Evolutionary conservation across 495 filamentous ascomycete genomes (phyloP), one percentile per base, ranked within the genome.

Genomic region (Aspergillus indologenus): DNA sequence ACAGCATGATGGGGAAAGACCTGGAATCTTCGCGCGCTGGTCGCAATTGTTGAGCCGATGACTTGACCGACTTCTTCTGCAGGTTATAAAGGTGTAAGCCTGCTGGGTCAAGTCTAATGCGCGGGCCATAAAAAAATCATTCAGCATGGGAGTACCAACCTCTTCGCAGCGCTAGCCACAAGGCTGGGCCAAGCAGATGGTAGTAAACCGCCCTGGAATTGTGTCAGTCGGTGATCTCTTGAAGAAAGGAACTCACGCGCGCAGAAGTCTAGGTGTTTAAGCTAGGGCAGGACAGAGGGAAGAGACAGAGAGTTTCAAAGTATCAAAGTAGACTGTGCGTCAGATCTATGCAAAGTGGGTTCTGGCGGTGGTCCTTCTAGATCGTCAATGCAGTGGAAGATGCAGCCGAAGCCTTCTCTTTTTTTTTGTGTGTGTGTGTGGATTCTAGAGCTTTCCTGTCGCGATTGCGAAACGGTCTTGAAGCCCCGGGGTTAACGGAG

Each of bases 1-100:
- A 88, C 84, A 92, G 83, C 90, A 94, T 92, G 71, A 76, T 82
- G 72, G 61, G 50, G 47, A 59, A 49, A 14, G 26, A 29, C 14
- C 23, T 56, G 58, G 29, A n/a, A 22, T 56, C 54, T 29, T 56
- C 6, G 23, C 17, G 19, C 50, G 61, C 51, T 62, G 45, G 59
- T 64, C 59, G 50, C 61, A 51, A 56, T 58, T 53, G 59, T 54
- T 56, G 45, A 26, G 56, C 40, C 22, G 50, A 56, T 50, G 48
- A 61, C 34, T 53, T 56, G 65, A 63, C 50, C 59, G 62, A 61
- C 62, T 60, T 63, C 62, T 61, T 45, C 54, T 47, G 47, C 42
- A 46, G 45, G 21, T 45, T 51, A 24, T 51, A 61, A 52, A 56
- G 43, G 57, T 57, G 56, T 65, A 56, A 63, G 58, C 54, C 42